A percentile compares a stretch with the other conserved stretches of the same genome.
These are phyloP conservation scores for Boletus subcaerulescens DNA, from an alignment of 768 basidiomycete genomes.

Conservation along the genomic window DNA sequence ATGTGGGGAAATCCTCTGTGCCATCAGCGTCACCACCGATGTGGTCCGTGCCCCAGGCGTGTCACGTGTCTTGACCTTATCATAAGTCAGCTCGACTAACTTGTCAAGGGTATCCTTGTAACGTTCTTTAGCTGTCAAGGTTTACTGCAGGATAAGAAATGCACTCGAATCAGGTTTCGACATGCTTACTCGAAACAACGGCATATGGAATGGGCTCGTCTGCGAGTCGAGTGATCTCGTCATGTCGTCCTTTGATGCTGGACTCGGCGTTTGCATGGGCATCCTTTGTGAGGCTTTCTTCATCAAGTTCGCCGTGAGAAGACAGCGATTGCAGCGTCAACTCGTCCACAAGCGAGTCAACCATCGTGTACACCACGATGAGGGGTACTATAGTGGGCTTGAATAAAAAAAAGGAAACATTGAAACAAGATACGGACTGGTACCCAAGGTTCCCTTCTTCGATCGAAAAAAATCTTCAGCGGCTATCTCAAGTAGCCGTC, in stretches of 20 bases:
- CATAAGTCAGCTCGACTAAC: neutral
- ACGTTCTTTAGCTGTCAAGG: neutral
- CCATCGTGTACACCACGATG: neutral
- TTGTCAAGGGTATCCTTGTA: neutral
- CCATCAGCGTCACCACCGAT: neutral
- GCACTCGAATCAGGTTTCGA: neutral
- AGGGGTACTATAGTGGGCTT: neutral
- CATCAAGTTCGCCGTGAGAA: neutral
- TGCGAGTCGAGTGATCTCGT: neutral
- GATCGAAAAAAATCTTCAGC: constrained; percentile 1
- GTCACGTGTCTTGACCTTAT: neutral
- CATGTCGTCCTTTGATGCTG: neutral
- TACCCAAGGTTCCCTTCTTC: neutral
- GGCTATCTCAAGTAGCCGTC: neutral
- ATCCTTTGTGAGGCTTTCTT: neutral
- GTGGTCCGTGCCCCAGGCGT: neutral
- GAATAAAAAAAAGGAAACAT: neutral
- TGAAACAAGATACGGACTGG: neutral
- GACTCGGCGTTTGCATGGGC: neutral
- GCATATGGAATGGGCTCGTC: neutral
- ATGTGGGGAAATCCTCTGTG: neutral
- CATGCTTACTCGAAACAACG: neutral
- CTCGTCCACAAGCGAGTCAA: neutral
- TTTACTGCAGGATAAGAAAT: neutral
- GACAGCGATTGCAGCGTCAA: neutral